Evolutionary conservation across 2,329 filamentous ascomycete species (phyloP), one percentile per base, ranked within the genome.

Genomic region (Clonostachys solani): DNA sequence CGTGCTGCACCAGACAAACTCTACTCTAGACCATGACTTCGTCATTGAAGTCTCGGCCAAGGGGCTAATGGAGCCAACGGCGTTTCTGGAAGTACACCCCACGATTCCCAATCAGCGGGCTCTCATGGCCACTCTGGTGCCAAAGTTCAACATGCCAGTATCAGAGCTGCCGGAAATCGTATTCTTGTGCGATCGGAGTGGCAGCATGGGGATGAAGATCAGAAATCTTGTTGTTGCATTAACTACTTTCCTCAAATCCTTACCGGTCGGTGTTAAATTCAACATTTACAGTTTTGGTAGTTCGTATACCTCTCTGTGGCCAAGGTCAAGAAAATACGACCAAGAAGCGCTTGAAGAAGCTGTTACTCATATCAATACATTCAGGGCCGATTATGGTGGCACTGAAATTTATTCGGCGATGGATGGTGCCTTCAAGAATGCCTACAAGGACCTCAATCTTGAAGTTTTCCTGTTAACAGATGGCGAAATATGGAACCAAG

Each of bases 131-230:
- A 87, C 85, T 0, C 67, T 90, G 1, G 83, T 89, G 0, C 86
- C 86, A 2, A 83, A 81, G 51, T 88, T 89, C 63, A 70, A 72
- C 15, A 66, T 88, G 0, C 78, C 80, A 0, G 59, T 29, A 29
- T 58, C 73, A 0, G 69, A 74, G 9, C 63, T 60, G 46, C 70
- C 73, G 4, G 86, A 91, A 58, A 75, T 91, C 18, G 78, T 90
- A 16, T 89, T 91, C 53, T 67, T 91, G 5, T 85, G 83, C 47
- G 87, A 91, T 59, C 77, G 85, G 45, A 87, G 83, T 47, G 85
- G 84, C 0, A 87, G 83, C 49, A 87, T 87, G 84, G 23, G 40
- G 1, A 57, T 62, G 1, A 78, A 75, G 35, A 85, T 86, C 2
- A 51, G 54, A 1, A 73, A 81, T 33, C 69, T 84, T 4, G 65